Evolutionary conservation across 83 land plant genomes (phyloP).

Genomic region (Thuja plicata): DNA sequence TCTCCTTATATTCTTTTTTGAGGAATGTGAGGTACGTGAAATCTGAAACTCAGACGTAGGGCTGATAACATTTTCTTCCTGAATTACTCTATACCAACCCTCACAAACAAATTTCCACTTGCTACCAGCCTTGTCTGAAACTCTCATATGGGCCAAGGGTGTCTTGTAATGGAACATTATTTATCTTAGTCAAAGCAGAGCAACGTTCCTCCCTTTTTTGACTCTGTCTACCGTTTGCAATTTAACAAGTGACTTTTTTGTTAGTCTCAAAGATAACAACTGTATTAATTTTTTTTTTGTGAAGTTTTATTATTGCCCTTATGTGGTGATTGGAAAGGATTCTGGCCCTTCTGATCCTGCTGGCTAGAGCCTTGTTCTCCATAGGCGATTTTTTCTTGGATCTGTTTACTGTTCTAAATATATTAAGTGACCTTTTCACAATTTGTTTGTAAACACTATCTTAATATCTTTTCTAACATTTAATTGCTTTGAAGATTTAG

Average conservation of each 20-base stretch:
- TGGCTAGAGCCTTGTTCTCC: not conserved
- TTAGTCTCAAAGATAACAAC: not conserved
- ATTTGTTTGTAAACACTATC: not conserved
- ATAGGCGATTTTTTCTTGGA: not conserved
- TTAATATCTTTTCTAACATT: not conserved
- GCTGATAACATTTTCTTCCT: too few species aligned
- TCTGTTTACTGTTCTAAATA: not conserved
- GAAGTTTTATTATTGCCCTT: not conserved
- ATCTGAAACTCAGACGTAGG: too few species aligned
- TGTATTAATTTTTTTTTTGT: not conserved
- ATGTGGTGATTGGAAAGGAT: not conserved
- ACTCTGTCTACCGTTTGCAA: not conserved
- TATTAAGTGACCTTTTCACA: not conserved
- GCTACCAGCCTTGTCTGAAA: too few species aligned
- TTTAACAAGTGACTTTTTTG: not conserved
- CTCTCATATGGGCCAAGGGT: too few species aligned
- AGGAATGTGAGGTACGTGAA: too few species aligned
- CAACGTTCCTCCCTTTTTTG: not conserved
- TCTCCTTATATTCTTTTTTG: too few species aligned
- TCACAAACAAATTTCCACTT: too few species aligned
- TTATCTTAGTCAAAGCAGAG: too few species aligned
- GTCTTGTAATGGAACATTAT: too few species aligned
- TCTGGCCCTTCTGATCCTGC: not conserved
- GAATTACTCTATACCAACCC: too few species aligned
- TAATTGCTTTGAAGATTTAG: not conserved